Percentiles rank a stretch among this genome's conserved stretches.
These are phyloP conservation scores for Funneliformis caledonium DNA, from an alignment of 371 early-diverging fungal species.

Conservation along the genomic window DNA sequence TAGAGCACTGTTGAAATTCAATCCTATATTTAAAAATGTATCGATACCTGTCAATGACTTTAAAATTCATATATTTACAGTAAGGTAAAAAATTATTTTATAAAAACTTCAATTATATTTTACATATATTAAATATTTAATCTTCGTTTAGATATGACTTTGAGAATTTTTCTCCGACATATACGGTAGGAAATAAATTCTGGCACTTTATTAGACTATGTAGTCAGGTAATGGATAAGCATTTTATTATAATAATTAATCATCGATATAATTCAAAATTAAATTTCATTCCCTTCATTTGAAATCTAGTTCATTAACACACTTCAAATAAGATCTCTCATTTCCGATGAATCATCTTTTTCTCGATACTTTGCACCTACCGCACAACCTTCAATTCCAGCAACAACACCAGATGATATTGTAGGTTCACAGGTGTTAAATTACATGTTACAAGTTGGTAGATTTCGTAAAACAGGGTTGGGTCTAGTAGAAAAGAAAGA, in stretches of 20 bases:
- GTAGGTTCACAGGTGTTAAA: conserved; percentile 64
- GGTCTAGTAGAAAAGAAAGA: conserved; percentile 76
- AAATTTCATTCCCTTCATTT: conserved; percentile 3
- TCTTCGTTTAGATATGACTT: conserved; percentile 64
- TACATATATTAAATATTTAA: not conserved
- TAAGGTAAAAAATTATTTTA: conserved; percentile 62
- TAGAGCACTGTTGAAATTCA: conserved; percentile 77
- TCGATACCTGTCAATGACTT: conserved; percentile 58
- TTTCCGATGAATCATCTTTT: conserved; percentile 57
- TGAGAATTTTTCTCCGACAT: conserved; percentile 69
- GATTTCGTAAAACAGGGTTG: conserved; percentile 76
- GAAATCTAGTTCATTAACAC: conserved; percentile 60
- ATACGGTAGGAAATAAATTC: conserved; percentile 63
- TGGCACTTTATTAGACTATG: conserved; percentile 65
- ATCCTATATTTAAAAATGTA: conserved; percentile 67
- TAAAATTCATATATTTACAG: conserved; percentile 63
- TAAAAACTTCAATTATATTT: too few relatives aligned
- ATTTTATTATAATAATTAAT: not conserved
- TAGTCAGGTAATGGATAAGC: conserved; percentile 53
- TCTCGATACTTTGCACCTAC: conserved; percentile 44
- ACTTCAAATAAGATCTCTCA: conserved; percentile 60
- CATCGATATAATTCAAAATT: not conserved
- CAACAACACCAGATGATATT: conserved; percentile 53
- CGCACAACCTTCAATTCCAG: conserved; percentile 41
- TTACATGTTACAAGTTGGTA: conserved; percentile 66